Conservation (phyloP, 129 eudicot species). For the Oenanthe sinensis region DNA sequence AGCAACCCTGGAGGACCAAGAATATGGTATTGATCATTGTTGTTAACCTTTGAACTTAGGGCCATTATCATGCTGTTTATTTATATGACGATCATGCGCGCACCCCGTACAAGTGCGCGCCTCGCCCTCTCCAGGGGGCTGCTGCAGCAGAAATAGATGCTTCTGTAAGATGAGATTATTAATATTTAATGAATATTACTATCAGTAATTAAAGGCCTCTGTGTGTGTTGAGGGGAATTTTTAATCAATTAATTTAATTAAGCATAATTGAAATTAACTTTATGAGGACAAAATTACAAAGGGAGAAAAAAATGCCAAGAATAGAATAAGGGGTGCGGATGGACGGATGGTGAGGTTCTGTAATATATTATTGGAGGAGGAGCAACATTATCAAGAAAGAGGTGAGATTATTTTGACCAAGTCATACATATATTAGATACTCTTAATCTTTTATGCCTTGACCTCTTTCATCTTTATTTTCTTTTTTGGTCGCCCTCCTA, state of each 20-base stretch:
- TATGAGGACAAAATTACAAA: background rate
- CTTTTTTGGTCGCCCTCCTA: background rate
- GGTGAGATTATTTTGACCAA: background rate
- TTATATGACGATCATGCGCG: slow-evolving; percentile 26
- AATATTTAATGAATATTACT: background rate
- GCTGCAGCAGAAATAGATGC: slow-evolving; percentile 6
- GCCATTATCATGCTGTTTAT: slow-evolving; percentile 19
- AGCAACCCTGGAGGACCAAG: slow-evolving; percentile 15
- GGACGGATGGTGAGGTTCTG: slow-evolving; percentile 4
- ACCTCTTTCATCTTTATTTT: background rate
- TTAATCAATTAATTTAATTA: background rate
- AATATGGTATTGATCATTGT: background rate
- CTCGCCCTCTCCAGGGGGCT: slow-evolving; percentile 45
- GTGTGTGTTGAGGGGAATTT: slow-evolving; percentile 18
- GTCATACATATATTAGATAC: background rate
- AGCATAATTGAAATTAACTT: background rate
- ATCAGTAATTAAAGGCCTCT: slow-evolving; percentile 12
- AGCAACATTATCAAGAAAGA: background rate
- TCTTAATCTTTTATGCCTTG: background rate
- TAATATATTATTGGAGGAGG: slow-evolving; percentile 1
- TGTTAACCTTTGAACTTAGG: background rate
- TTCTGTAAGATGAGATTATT: slow-evolving; percentile 22
- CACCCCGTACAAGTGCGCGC: slow-evolving; percentile 63
- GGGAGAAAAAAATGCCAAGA: slow-evolving; percentile 15
- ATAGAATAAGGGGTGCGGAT: slow-evolving; percentile 20